Percentiles rank a stretch among this genome's conserved stretches.
Conservation (phyloP, 2,329 filamentous ascomycete species). For the Aspergillus candidus region DNA sequence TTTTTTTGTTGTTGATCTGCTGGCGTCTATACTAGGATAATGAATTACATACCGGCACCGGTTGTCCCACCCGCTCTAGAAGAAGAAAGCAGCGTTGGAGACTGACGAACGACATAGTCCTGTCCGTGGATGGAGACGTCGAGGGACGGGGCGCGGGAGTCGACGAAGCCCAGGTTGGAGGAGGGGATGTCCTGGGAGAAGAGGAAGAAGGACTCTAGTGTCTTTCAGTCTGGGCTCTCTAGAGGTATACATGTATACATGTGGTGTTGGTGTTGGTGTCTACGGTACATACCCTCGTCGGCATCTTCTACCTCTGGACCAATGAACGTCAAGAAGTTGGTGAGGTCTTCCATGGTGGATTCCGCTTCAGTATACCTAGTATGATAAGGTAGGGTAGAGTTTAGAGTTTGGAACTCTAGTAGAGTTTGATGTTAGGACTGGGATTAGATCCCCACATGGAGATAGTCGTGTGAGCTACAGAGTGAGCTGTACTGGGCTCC, state of each 20-base stretch:
- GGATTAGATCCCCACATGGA: no score
- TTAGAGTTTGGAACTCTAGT: no score
- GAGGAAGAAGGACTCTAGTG: constrained; percentile 75
- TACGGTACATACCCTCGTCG: constrained; percentile 51
- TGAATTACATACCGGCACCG: constrained; percentile 52
- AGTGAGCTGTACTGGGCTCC: no score
- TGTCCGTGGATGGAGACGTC: constrained; percentile 61
- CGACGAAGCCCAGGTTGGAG: constrained; percentile 77
- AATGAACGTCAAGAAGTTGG: constrained; percentile 36
- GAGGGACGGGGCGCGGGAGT: constrained; percentile 60
- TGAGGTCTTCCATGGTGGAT: constrained; percentile 15
- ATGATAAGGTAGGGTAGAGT: no score
- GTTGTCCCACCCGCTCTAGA: constrained; percentile 67
- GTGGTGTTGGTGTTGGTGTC: background rate
- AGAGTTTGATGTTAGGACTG: no score
- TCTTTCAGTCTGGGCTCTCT: constrained; percentile 4
- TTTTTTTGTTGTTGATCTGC: background rate
- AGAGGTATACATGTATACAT: background rate
- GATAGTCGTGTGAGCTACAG: no score
- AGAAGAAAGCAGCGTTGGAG: constrained; percentile 73
- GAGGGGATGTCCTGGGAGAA: constrained; percentile 72
- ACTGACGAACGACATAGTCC: constrained; percentile 75
- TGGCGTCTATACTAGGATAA: constrained; percentile 4
- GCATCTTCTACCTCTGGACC: constrained; percentile 50
- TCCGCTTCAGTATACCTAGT: background rate